A percentile compares a stretch with the other conserved stretches of the same genome.
Conservation (phyloP, 257 asterid genomes). For the Penstemon davidsonii region DNA sequence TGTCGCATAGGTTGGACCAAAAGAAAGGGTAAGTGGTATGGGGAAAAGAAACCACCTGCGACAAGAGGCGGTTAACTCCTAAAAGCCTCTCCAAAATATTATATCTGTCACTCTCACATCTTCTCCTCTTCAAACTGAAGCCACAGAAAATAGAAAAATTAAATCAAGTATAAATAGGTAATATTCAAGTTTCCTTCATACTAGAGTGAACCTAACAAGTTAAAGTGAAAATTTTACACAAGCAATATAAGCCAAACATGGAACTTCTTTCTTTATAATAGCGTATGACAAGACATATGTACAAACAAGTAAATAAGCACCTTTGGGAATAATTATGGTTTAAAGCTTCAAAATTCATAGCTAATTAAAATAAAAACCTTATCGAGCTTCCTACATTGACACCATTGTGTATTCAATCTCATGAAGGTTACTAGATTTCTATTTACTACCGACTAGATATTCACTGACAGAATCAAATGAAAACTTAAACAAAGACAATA, state of each 20-base stretch:
- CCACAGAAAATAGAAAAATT: neutral
- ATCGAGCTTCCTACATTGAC: neutral
- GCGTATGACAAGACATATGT: neutral
- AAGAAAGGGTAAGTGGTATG: neutral
- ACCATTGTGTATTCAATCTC: neutral
- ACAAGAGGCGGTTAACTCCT: constrained; percentile 71
- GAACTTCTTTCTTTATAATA: neutral
- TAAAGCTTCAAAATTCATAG: neutral
- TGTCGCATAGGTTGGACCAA: neutral
- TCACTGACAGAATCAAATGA: neutral
- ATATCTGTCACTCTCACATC: constrained; percentile 47
- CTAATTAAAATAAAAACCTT: no score
- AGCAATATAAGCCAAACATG: neutral
- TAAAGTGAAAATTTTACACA: neutral
- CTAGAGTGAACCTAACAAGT: neutral
- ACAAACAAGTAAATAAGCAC: neutral
- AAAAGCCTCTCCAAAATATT: constrained; percentile 81
- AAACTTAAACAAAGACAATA: neutral
- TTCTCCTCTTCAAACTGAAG: constrained; percentile 79
- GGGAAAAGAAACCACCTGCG: constrained; percentile 45
- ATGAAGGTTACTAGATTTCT: no score
- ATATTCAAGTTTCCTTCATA: neutral
- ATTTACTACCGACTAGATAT: no score
- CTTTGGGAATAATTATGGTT: neutral
- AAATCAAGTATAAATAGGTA: neutral